A percentile compares a stretch with the other conserved stretches of the same genome.
phyloP scores from a whole-genome alignment of 1,284 basidiomycete genomes.

The Tilletia walkeri region DNA sequence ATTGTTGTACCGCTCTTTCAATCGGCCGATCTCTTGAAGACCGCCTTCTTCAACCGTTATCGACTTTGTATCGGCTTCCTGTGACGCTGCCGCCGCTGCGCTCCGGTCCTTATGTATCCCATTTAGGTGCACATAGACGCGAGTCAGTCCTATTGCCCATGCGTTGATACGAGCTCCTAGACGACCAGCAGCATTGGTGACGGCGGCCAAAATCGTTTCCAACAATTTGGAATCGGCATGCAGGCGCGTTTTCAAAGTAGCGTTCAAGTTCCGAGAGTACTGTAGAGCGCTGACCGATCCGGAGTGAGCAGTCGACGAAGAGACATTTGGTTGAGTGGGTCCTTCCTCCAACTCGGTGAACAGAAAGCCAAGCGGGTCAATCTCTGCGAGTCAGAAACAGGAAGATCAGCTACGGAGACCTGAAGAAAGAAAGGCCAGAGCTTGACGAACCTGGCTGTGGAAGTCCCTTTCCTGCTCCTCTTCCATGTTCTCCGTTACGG shows the following conservation, averaged over 20 bases:
- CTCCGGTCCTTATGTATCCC: neutral
- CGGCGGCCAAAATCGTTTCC: neutral
- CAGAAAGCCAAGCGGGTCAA: neutral
- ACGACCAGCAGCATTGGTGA: conserved; percentile 2
- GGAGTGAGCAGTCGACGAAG: neutral
- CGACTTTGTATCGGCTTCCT: no score
- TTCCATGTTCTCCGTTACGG: no score
- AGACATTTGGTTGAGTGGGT: neutral
- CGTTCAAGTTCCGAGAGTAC: conserved; percentile 1
- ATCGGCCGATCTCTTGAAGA: neutral
- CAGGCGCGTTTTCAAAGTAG: neutral
- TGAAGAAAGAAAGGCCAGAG: neutral
- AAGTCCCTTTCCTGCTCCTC: neutral
- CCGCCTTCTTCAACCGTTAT: neutral
- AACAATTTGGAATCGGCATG: neutral
- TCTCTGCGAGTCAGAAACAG: neutral
- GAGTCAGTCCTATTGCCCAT: neutral
- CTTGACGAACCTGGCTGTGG: neutral
- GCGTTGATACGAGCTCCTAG: neutral
- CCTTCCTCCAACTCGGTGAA: neutral
- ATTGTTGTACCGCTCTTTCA: neutral
- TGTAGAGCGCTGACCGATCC: neutral
- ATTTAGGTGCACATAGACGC: neutral
- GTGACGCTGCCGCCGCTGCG: no score
- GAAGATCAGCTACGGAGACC: neutral